Evolutionary conservation across 164 flowering plant species (phyloP).

Genomic region (Liriodendron chinense): DNA sequence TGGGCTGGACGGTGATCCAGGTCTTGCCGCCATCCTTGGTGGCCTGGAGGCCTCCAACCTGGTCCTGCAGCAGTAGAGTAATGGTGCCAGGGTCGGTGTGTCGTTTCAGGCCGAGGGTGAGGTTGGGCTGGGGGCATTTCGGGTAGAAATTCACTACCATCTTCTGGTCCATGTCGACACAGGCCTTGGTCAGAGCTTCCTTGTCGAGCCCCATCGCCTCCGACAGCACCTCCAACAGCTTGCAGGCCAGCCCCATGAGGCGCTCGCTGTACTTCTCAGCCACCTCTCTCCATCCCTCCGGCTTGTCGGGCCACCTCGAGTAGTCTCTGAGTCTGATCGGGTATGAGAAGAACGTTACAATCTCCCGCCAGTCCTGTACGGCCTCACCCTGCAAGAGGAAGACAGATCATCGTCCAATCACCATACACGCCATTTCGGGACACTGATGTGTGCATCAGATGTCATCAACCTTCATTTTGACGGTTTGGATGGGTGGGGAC

Average conservation of each 20-base stretch:
- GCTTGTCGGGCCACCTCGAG: conserved; percentile 88
- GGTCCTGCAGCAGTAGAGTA: conserved; percentile 74
- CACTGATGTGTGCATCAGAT: no score
- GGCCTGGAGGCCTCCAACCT: conserved; percentile 87
- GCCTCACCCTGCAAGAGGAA: conserved; percentile 61
- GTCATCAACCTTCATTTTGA: no score
- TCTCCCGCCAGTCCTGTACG: conserved; percentile 83
- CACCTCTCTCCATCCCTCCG: conserved; percentile 61
- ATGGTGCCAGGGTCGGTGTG: conserved; percentile 94
- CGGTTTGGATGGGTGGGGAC: no score
- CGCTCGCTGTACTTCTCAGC: conserved; percentile 65
- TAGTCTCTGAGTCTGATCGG: conserved; percentile 65
- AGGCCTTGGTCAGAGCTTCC: conserved; percentile 74
- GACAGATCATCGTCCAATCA: neutral
- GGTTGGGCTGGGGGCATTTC: conserved; percentile 79
- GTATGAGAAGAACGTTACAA: conserved; percentile 81
- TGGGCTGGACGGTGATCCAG: conserved; percentile 88
- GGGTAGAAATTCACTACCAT: conserved; percentile 81
- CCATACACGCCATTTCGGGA: no score
- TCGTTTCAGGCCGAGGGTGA: conserved; percentile 83
- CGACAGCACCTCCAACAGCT: conserved; percentile 65
- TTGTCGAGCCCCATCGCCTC: conserved; percentile 81
- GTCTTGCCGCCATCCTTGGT: conserved; percentile 73
- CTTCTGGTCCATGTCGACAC: conserved; percentile 89
- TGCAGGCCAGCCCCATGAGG: conserved; percentile 73